phyloP scores from a whole-genome alignment of 306 rosid genomes.

The Vicia faba region DNA sequence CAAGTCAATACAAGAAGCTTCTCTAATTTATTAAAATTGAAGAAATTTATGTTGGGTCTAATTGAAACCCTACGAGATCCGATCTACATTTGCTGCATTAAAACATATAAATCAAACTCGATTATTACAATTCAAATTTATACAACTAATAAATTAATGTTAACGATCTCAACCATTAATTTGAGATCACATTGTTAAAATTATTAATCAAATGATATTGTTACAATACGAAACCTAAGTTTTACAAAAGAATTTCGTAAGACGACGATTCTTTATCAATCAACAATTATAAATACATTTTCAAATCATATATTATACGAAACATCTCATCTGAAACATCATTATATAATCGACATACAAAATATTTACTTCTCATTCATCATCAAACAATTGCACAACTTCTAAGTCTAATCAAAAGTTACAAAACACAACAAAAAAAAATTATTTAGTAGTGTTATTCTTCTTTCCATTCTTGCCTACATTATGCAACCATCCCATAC shows the following conservation, averaged over 20 bases:
- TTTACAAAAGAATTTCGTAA: neutral
- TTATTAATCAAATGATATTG: neutral
- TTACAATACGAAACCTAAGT: neutral
- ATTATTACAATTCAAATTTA: neutral
- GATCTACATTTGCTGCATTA: neutral
- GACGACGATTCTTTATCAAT: neutral
- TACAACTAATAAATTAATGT: neutral
- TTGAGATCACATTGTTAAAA: neutral
- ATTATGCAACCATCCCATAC: slow-evolving; percentile 78
- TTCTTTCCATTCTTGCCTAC: slow-evolving; percentile 65
- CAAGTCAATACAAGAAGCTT: slow-evolving; percentile 26
- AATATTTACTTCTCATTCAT: slow-evolving; percentile 54
- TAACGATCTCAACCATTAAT: neutral
- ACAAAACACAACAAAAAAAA: neutral
- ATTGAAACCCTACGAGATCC: neutral
- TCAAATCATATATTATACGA: neutral
- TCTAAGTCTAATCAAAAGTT: slow-evolving; percentile 33
- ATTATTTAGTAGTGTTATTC: slow-evolving; percentile 50
- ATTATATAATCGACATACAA: slow-evolving; percentile 31
- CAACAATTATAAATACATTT: neutral
- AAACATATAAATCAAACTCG: neutral
- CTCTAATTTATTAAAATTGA: neutral
- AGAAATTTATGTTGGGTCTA: neutral
- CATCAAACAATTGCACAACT: slow-evolving; percentile 41
- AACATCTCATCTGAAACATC: neutral